Percentiles rank a stretch among this genome's conserved stretches.
Conservation (phyloP, 2,329 filamentous ascomycete genomes). For the Dryadomyces quercus-mongolicae region DNA sequence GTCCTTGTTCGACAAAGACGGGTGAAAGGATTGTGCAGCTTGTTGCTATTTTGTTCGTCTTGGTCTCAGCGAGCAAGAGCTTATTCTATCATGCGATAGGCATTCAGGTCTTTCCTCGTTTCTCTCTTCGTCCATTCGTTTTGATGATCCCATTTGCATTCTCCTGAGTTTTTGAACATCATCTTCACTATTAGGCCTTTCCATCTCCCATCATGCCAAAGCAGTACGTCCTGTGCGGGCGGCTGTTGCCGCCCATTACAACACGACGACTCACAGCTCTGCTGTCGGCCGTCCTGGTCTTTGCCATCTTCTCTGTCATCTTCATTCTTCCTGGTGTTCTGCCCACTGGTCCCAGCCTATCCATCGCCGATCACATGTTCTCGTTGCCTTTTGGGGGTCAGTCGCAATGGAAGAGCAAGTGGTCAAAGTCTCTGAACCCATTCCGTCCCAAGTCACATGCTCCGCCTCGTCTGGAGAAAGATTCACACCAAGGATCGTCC, state of each 20-base stretch:
- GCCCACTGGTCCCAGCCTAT: conserved; percentile 35
- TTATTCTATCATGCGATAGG: neutral
- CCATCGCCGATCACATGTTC: conserved; percentile 35
- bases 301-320: conserved; percentile 41
- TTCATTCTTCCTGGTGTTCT: conserved; percentile 36
- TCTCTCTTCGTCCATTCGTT: neutral
- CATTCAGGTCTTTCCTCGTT: neutral
- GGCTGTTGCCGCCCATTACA: conserved; percentile 35
- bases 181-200: neutral
- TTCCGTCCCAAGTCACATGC: conserved; percentile 60
- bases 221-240: conserved; percentile 33
- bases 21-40: neutral
- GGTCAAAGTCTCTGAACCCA: conserved; percentile 44
- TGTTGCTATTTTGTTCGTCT: neutral
- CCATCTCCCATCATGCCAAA: conserved; percentile 27
- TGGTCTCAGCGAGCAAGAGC: neutral
- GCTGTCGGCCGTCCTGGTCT: conserved; percentile 36
- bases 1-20: neutral
- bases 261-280: conserved; percentile 41
- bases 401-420: conserved; percentile 23
- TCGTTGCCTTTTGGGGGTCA: conserved; percentile 35
- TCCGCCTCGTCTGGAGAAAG: conserved; percentile 64
- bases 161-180: neutral
- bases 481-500: conserved; percentile 62
- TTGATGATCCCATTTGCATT: neutral